Evolutionary conservation across 1,284 basidiomycete species (phyloP).

Genomic region (Cutaneotrichosporon sp.): DNA sequence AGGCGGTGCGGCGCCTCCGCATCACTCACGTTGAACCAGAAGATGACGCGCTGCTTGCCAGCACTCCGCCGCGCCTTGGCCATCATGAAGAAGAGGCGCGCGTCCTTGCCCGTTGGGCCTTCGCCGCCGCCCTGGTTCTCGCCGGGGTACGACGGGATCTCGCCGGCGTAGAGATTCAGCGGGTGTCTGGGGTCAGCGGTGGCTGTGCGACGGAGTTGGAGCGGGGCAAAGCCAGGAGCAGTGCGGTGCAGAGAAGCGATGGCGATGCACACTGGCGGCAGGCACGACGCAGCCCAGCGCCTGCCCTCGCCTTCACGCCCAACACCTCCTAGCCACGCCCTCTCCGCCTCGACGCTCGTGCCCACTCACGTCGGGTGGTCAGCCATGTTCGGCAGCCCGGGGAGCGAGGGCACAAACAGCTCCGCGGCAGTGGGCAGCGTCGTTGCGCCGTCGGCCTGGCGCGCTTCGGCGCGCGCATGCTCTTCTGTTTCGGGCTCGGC

Average conservation of each 20-base stretch:
- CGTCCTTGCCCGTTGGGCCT: slow-evolving; percentile 46
- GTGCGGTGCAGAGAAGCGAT: too few relatives aligned
- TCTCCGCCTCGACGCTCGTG: not conserved
- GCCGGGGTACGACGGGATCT: slow-evolving; percentile 76
- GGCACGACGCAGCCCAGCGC: too few relatives aligned
- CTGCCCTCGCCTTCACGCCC: too few relatives aligned
- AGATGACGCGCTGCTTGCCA: slow-evolving; percentile 83
- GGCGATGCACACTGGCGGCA: too few relatives aligned
- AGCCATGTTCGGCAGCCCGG: slow-evolving; percentile 66
- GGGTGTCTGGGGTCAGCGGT: slow-evolving; percentile 59
- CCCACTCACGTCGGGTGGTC: slow-evolving; percentile 49
- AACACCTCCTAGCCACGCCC: too few relatives aligned
- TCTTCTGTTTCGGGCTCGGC: too few relatives aligned
- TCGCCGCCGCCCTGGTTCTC: slow-evolving; percentile 50
- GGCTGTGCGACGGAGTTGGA: too few relatives aligned
- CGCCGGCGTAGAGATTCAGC: slow-evolving; percentile 76
- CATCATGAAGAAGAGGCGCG: slow-evolving; percentile 70
- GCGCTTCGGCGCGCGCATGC: too few relatives aligned
- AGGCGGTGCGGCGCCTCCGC: not conserved
- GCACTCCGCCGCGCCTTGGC: slow-evolving; percentile 82
- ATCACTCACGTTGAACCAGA: slow-evolving; percentile 92
- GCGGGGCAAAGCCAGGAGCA: too few relatives aligned
- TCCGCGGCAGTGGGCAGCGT: slow-evolving; percentile 65
- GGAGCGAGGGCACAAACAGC: slow-evolving; percentile 76
- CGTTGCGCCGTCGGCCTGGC: too few relatives aligned